These are phyloP conservation scores for Nadsonia commutata DNA, from an alignment of 1,139 yeast species.

Conservation along the genomic window DNA sequence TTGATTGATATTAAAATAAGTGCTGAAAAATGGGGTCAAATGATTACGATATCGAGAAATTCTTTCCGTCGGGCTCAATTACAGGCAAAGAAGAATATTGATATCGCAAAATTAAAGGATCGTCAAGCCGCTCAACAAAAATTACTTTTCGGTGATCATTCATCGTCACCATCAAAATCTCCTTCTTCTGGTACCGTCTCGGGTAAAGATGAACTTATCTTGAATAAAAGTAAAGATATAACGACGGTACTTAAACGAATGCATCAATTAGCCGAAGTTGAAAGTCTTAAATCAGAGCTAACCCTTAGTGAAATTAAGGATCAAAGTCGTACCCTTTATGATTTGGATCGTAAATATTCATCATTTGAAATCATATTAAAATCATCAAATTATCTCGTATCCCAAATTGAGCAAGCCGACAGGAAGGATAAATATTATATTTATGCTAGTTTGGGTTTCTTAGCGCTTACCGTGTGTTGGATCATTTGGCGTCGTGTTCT, in stretches of 20 bases:
- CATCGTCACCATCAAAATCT: constrained; percentile 1
- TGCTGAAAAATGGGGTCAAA: not conserved
- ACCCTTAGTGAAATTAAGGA: constrained; percentile 47
- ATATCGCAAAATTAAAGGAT: constrained; percentile 10
- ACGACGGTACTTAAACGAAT: constrained; percentile 40
- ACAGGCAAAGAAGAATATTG: constrained; percentile 15
- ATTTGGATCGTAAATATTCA: constrained; percentile 36
- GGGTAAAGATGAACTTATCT: constrained; percentile 24
- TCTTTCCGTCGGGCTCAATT: constrained; percentile 20
- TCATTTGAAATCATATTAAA: constrained; percentile 40
- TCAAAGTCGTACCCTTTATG: constrained; percentile 38
- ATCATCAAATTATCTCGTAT: constrained; percentile 42
- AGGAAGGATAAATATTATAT: constrained; percentile 45
- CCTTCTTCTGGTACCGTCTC: constrained; percentile 2
- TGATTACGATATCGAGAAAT: not conserved
- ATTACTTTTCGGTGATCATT: not conserved
- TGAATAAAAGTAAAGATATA: constrained; percentile 37
- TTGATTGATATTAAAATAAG: not conserved
- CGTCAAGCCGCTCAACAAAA: not conserved
- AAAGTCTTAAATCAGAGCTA: constrained; percentile 39
- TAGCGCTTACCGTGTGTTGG: constrained; percentile 43
- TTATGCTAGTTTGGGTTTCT: constrained; percentile 42
- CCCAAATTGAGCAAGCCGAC: constrained; percentile 55
- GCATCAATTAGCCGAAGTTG: constrained; percentile 35
- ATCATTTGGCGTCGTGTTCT: constrained; percentile 51